A percentile compares a stretch with the other conserved stretches of the same genome.
Conservation (phyloP, 176 grass and related monocot species). For the Juncus effusus region DNA sequence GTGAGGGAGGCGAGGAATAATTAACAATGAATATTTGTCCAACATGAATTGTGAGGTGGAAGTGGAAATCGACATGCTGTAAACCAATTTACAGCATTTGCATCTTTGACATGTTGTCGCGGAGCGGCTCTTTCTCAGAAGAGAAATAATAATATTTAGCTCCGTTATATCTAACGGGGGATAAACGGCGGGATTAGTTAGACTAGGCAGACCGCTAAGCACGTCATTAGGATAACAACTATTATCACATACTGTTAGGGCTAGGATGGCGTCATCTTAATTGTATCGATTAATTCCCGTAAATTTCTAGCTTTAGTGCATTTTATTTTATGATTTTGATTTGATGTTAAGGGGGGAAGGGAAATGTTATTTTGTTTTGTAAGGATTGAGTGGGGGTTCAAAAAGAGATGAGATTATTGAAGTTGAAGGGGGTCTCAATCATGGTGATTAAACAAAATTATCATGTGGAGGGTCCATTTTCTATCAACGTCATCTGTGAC, state of each 20-base stretch:
- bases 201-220: too few relatives aligned
- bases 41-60: neutral
- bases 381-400: constrained; percentile 5
- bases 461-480: constrained; percentile 24
- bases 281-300: too few relatives aligned
- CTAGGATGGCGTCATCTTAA: too few relatives aligned
- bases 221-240: too few relatives aligned
- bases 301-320: too few relatives aligned
- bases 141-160: neutral
- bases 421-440: constrained; percentile 23
- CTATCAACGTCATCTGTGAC: constrained; percentile 40
- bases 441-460: constrained; percentile 37
- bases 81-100: constrained; percentile 25
- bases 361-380: constrained; percentile 14
- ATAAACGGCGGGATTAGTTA: too few relatives aligned
- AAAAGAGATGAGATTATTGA: neutral
- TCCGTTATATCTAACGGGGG: too few relatives aligned
- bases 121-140: neutral
- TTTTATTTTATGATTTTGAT: too few relatives aligned
- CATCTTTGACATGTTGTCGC: neutral
- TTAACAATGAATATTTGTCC: constrained; percentile 16
- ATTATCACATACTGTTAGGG: too few relatives aligned
- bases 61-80: constrained; percentile 15
- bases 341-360: too few relatives aligned
- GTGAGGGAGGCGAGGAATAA: constrained; percentile 13